phyloP scores from a whole-genome alignment of 768 basidiomycete species.

The Boletellus sp. region DNA sequence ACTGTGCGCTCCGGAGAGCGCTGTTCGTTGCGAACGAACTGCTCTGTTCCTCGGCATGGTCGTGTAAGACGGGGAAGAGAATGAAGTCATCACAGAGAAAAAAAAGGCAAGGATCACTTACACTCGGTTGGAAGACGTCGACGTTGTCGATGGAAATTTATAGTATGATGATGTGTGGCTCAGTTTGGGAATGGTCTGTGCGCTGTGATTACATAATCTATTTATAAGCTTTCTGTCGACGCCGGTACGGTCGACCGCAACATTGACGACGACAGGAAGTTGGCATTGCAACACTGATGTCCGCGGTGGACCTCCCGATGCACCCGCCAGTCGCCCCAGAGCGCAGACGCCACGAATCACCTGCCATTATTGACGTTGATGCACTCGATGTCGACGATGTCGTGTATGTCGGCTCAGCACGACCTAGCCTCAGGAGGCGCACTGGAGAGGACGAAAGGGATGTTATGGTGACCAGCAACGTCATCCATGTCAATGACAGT shows the following conservation, averaged over 20 bases:
- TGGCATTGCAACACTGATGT: slow-evolving; percentile 16
- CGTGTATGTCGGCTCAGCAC: slow-evolving; percentile 24
- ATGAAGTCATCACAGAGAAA: slow-evolving; percentile 59
- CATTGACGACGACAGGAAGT: slow-evolving; percentile 19
- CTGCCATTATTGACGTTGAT: slow-evolving; percentile 46
- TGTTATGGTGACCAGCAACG: slow-evolving; percentile 16
- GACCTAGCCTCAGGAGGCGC: slow-evolving; percentile 25
- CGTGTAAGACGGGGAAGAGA: slow-evolving; percentile 92
- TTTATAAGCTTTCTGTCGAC: slow-evolving; percentile 10
- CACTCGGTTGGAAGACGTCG: neutral
- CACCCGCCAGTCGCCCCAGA: slow-evolving; percentile 8
- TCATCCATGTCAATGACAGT: slow-evolving; percentile 37
- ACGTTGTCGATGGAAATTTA: slow-evolving; percentile 22
- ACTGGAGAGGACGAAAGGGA: slow-evolving; percentile 21
- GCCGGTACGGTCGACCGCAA: slow-evolving; percentile 5
- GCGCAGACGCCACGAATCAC: slow-evolving; percentile 13
- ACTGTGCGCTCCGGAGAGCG: slow-evolving; percentile 57
- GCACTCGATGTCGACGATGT: slow-evolving; percentile 35
- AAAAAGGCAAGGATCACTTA: slow-evolving; percentile 9
- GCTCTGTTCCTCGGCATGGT: slow-evolving; percentile 83
- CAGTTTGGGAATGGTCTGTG: slow-evolving; percentile 32
- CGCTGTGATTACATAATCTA: slow-evolving; percentile 24
- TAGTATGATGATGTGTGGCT: slow-evolving; percentile 22
- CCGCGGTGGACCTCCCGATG: slow-evolving; percentile 12
- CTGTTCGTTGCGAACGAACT: slow-evolving; percentile 76